These are phyloP conservation scores for Chalciporus pseudorubinellus DNA, from an alignment of 768 basidiomycete species.

Conservation along the genomic window DNA sequence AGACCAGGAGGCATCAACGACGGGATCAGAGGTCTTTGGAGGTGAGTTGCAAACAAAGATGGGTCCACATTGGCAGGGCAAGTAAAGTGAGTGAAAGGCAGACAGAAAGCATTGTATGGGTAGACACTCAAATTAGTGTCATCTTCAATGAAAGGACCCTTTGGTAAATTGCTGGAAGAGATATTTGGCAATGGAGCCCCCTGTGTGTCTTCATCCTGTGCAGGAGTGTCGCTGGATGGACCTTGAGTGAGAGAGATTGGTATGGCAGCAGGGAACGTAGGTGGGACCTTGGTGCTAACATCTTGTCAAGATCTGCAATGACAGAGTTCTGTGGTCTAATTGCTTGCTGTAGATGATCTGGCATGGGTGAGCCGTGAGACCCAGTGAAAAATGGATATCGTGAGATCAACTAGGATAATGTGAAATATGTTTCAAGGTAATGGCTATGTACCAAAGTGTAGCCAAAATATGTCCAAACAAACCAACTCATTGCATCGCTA, in stretches of 20 bases:
- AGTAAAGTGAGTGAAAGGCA: constrained; percentile 80
- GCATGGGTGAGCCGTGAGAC: no score
- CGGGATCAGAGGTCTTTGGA: constrained; percentile 77
- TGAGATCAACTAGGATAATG: no score
- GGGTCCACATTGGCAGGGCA: constrained; percentile 60
- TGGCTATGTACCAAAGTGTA: no score
- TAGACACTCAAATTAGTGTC: constrained; percentile 79
- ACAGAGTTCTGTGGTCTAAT: no score
- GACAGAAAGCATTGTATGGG: constrained; percentile 86
- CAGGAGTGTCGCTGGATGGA: constrained; percentile 30
- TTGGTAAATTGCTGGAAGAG: constrained; percentile 61
- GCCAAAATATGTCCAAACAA: no score
- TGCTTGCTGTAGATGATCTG: no score
- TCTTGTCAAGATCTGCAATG: no score
- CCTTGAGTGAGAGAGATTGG: constrained; percentile 16
- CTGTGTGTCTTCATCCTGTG: constrained; percentile 56
- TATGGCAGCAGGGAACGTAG: constrained; percentile 23
- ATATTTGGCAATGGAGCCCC: constrained; percentile 36
- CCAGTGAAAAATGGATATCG: no score
- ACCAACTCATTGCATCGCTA: no score
- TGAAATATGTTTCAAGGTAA: no score
- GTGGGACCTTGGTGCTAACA: no score
- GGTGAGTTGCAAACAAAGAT: constrained; percentile 61
- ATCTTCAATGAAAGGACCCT: constrained; percentile 76
- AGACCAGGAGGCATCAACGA: no score